Conservation (phyloP, 192 early-diverging fungal species). For the Backusella macrospora region DNA sequence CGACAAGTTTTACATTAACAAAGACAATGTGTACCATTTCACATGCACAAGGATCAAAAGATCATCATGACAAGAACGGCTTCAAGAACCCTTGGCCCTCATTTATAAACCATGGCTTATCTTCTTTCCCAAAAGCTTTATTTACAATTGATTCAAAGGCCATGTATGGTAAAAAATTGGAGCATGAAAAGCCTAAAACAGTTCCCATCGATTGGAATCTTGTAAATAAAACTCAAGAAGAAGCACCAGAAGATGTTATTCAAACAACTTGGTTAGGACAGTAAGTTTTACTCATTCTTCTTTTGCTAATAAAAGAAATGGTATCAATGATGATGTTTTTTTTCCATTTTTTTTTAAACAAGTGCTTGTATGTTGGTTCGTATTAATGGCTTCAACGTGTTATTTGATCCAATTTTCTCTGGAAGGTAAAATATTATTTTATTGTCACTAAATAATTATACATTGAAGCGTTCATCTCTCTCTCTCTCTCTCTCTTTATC, state of each 20-base stretch:
- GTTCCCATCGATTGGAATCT: not conserved
- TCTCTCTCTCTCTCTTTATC: not conserved
- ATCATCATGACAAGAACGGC: not conserved
- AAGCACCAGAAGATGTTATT: not conserved
- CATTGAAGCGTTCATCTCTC: too few species aligned
- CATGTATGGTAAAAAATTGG: slow-evolving; percentile 5
- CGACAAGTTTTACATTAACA: not conserved
- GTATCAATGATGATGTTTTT: not conserved
- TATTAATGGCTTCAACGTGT: slow-evolving; percentile 64
- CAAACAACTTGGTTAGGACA: slow-evolving; percentile 6
- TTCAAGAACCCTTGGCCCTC: not conserved
- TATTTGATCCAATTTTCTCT: slow-evolving; percentile 80
- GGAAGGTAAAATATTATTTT: slow-evolving; percentile 36
- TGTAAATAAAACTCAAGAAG: not conserved
- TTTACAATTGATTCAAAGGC: not conserved
- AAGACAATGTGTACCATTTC: not conserved
- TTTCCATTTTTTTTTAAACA: not conserved
- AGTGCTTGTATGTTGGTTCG: slow-evolving; percentile 68
- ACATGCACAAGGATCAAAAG: slow-evolving; percentile 8
- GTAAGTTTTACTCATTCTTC: not conserved
- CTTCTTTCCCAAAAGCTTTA: not conserved
- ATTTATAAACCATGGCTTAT: not conserved
- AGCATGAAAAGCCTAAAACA: not conserved
- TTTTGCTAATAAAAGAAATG: not conserved
- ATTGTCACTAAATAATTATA: too few species aligned